These are phyloP conservation scores for Backusella sp. DNA, from an alignment of 192 early-diverging fungal species.

Conservation along the genomic window DNA sequence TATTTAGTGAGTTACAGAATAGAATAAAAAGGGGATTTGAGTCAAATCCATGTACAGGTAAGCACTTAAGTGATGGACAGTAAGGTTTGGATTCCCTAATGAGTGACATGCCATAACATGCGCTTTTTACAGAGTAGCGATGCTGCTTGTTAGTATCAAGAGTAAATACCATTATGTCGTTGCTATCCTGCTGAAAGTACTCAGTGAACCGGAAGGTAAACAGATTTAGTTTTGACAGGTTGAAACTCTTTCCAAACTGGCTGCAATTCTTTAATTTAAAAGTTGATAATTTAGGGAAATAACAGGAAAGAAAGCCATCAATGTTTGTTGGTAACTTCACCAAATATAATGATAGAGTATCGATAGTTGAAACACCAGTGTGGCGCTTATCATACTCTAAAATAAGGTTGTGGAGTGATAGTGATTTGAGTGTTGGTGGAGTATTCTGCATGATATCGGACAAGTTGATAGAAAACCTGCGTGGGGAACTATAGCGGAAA, in stretches of 20 bases:
- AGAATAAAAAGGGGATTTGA: too few relatives aligned
- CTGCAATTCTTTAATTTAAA: not conserved
- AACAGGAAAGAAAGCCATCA: not conserved
- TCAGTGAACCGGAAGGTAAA: not conserved
- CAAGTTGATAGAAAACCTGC: not conserved
- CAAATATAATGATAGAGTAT: not conserved
- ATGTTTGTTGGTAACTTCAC: not conserved
- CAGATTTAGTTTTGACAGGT: not conserved
- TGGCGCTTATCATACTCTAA: not conserved
- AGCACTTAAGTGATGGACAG: too few relatives aligned
- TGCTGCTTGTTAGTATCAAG: too few relatives aligned
- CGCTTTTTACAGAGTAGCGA: too few relatives aligned
- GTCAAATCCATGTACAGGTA: too few relatives aligned
- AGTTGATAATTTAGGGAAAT: not conserved
- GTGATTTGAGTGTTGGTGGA: not conserved
- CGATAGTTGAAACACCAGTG: not conserved
- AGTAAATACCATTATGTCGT: too few relatives aligned
- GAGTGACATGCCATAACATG: too few relatives aligned
- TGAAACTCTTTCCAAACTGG: not conserved
- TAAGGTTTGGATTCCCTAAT: too few relatives aligned
- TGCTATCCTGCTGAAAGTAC: not conserved
- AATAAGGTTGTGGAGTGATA: not conserved
- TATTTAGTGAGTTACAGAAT: too few relatives aligned
- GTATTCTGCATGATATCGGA: not conserved
- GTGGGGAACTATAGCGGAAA: not conserved